Evolutionary conservation across 2,329 filamentous ascomycete genomes (phyloP), one percentile per base, ranked within the genome.

Genomic region (Ophiocordyceps camponoti-rufipedis): DNA sequence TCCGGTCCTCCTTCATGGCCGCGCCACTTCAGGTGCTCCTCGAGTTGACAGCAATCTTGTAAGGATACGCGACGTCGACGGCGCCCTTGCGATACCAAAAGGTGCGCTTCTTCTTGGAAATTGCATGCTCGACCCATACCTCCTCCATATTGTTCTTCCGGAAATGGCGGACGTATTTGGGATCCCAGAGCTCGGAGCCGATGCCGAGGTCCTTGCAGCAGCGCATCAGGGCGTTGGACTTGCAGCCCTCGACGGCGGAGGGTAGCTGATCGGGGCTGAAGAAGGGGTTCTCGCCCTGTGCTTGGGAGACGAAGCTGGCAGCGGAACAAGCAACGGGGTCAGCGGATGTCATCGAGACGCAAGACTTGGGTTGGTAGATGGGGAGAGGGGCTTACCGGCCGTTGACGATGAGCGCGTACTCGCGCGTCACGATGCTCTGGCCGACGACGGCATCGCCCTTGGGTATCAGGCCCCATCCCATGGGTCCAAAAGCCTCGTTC

Each of bases 151-250:
- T 67, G 54, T 79, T 67, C 55, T 77, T 78, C 70, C 83, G 83
- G 67, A 86, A 98, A 54, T 74, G 75, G 55, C 84, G 77, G 52
- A 96, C 86, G 66, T 83, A 98, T 46, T 84, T 71, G 33, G 91
- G 91, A 66, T 98, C 91, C 91, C 91, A 98, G 18, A 98, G 74
- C 65, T 98, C 91, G 51, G 82, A 88, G 1, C 86, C 91, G 52
- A 98, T 83, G 33, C 91, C 91, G 31, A 98, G 68, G 62, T 98
- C 91, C 68, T 98, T 98, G 71, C 91, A 96, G 73, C 89, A 96
- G 48, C 91, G 84, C 80, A 96, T 93, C 53, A 98, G 72, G 12
- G 91, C 91, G 60, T 98, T 98, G 50, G 87, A 94, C 66, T 95
- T 95, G 72, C 87, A 94, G 45, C 91, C 91, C 65, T 98, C 91